These are phyloP conservation scores for Tetraselmis chui DNA, from an alignment of 139 green algal genomes.

Conservation along the genomic window DNA sequence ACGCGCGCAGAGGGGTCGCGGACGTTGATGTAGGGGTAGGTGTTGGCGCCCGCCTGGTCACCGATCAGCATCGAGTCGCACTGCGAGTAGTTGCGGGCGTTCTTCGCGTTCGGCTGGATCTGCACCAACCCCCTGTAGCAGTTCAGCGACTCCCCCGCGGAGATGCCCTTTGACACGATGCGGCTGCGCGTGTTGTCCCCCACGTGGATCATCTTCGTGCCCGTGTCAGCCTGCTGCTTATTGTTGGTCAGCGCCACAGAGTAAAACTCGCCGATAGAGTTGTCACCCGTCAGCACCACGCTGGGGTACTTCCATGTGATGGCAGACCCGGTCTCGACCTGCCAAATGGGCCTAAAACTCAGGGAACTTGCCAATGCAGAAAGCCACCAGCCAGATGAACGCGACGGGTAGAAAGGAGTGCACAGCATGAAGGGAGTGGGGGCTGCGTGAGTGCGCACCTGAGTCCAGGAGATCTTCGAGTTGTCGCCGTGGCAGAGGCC, in stretches of 20 bases:
- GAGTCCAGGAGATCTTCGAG: slow-evolving; percentile 98
- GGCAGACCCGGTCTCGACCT: slow-evolving; percentile 94
- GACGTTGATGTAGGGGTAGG: slow-evolving; percentile 99
- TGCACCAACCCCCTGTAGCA: slow-evolving; percentile 85
- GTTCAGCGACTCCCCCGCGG: slow-evolving; percentile 72
- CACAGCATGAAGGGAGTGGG: neutral
- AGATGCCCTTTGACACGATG: slow-evolving; percentile 98
- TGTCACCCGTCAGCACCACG: slow-evolving; percentile 88
- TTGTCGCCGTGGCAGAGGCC: slow-evolving; percentile 84
- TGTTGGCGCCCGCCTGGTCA: slow-evolving; percentile 92
- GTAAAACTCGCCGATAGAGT: slow-evolving; percentile 96
- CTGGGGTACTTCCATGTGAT: slow-evolving; percentile 99
- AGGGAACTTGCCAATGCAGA: too few species aligned
- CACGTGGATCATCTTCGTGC: slow-evolving; percentile 98
- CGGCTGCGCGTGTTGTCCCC: slow-evolving; percentile 92
- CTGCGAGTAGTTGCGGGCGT: slow-evolving; percentile 91
- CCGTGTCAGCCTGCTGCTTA: slow-evolving; percentile 77
- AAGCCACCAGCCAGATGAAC: neutral
- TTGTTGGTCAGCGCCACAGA: slow-evolving; percentile 98
- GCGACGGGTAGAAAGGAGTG: neutral
- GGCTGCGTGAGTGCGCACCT: slow-evolving; percentile 45
- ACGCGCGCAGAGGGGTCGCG: slow-evolving; percentile 81
- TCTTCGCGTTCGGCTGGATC: slow-evolving; percentile 65
- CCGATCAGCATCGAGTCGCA: slow-evolving; percentile 99
- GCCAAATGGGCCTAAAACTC: too few species aligned